Evolutionary conservation across 2,329 filamentous ascomycete genomes (phyloP).

Genomic region (Nemania sp.): DNA sequence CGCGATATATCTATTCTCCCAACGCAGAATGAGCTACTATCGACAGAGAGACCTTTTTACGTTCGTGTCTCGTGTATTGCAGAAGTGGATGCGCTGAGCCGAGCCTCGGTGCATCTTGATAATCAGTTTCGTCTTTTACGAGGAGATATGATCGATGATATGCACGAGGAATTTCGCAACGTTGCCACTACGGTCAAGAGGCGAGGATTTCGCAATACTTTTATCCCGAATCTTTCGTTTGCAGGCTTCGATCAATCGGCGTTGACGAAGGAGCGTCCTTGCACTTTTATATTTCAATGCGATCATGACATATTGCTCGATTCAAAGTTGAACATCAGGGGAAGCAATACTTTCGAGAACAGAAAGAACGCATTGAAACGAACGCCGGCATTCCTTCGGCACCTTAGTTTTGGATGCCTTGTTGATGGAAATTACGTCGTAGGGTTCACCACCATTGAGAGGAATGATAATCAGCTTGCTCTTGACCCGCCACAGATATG

Average conservation of each 20-base stretch:
- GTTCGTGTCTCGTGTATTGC: conserved; percentile 54
- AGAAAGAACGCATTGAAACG: conserved; percentile 52
- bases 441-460: conserved; percentile 54
- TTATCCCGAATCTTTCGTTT: conserved; percentile 39
- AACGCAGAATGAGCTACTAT: conserved; percentile 65
- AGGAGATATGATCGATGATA: conserved; percentile 70
- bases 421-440: conserved; percentile 54
- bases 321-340: conserved; percentile 41
- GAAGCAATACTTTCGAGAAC: conserved; percentile 17
- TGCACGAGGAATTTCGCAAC: conserved; percentile 61
- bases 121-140: conserved; percentile 73
- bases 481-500: conserved; percentile 33
- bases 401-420: conserved; percentile 65
- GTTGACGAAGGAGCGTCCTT: conserved; percentile 37
- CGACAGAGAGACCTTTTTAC: conserved; percentile 57
- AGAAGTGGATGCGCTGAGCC: conserved; percentile 41
- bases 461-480: conserved; percentile 30
- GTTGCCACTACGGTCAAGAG: conserved; percentile 46
- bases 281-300: conserved; percentile 47
- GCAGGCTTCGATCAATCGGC: conserved; percentile 43
- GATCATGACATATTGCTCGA: conserved; percentile 48
- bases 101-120: conserved; percentile 60
- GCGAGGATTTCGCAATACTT: conserved; percentile 37
- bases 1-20: conserved; percentile 65
- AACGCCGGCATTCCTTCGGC: conserved; percentile 56